phyloP scores from a whole-genome alignment of 495 filamentous ascomycete genomes.

The Neurospora sp. region DNA sequence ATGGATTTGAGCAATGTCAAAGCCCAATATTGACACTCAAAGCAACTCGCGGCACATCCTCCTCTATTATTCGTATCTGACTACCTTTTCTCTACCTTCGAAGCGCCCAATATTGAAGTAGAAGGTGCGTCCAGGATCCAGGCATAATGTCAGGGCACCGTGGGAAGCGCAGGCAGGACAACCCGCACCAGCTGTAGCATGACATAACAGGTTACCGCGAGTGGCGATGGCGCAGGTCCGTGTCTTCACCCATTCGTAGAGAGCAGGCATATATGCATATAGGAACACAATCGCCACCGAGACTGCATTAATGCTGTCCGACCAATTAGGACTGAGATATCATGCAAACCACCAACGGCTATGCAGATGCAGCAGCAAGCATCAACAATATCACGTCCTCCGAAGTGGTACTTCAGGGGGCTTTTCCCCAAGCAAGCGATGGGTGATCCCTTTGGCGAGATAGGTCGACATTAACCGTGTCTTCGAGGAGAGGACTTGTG shows the following conservation, averaged over 20 bases:
- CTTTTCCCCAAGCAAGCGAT: neutral
- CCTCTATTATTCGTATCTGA: no score
- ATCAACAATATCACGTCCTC: neutral
- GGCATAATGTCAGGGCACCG: neutral
- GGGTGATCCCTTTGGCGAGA: neutral
- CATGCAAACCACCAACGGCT: neutral
- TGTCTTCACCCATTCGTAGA: neutral
- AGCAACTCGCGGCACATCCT: no score
- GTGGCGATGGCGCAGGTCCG: no score
- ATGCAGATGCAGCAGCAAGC: neutral
- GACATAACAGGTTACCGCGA: neutral
- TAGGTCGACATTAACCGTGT: neutral
- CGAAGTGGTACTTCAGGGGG: neutral
- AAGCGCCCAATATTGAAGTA: no score
- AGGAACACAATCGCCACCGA: neutral
- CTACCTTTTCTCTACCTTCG: no score
- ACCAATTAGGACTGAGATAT: neutral
- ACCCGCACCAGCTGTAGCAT: neutral
- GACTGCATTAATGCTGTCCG: neutral
- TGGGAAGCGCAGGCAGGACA: neutral
- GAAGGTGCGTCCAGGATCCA: neutral
- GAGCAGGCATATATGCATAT: neutral
- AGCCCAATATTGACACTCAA: no score
- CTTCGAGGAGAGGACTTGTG: neutral
- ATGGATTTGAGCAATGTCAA: no score